A percentile compares a stretch with the other conserved stretches of the same genome.
Evolutionary conservation across 148 eudicot species (phyloP).

Genomic region (Rhododendron ferrugineum): DNA sequence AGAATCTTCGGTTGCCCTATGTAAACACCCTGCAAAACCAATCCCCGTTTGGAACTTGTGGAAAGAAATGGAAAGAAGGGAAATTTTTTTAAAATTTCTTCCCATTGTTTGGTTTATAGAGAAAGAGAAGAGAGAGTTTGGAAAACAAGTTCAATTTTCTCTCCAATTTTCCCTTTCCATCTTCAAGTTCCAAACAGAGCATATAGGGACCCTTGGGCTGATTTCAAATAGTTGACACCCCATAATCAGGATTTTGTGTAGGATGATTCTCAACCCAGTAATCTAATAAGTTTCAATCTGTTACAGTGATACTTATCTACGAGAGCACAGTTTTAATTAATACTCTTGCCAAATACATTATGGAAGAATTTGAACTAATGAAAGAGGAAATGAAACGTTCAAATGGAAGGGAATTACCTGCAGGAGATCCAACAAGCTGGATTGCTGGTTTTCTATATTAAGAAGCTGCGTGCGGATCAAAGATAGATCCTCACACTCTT

Average conservation of each 20-base stretch:
- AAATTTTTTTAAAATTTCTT: no score
- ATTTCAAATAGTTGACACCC: neutral
- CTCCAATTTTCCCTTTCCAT: no score
- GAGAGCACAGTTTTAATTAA: neutral
- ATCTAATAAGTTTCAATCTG: neutral
- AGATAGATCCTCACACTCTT: conserved; percentile 72
- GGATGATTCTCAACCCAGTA: neutral
- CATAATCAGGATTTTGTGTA: neutral
- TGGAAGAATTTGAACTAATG: neutral
- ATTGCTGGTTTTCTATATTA: conserved; percentile 83
- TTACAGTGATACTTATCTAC: neutral
- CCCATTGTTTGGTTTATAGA: no score
- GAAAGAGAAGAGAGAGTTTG: no score
- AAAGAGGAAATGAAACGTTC: neutral
- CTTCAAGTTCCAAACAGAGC: no score
- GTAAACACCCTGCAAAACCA: neutral
- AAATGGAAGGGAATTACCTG: conserved; percentile 45
- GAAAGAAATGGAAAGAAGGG: no score
- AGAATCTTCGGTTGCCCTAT: neutral
- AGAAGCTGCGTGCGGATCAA: conserved; percentile 74
- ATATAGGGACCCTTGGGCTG: neutral
- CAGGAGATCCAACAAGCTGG: conserved; percentile 70
- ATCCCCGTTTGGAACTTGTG: no score
- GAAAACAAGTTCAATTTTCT: no score
- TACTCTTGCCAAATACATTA: neutral